Percentiles rank a stretch among this genome's conserved stretches.
These are phyloP conservation scores for Chaetomidium leptoderma DNA, from an alignment of 495 filamentous ascomycete genomes.

Conservation along the genomic window DNA sequence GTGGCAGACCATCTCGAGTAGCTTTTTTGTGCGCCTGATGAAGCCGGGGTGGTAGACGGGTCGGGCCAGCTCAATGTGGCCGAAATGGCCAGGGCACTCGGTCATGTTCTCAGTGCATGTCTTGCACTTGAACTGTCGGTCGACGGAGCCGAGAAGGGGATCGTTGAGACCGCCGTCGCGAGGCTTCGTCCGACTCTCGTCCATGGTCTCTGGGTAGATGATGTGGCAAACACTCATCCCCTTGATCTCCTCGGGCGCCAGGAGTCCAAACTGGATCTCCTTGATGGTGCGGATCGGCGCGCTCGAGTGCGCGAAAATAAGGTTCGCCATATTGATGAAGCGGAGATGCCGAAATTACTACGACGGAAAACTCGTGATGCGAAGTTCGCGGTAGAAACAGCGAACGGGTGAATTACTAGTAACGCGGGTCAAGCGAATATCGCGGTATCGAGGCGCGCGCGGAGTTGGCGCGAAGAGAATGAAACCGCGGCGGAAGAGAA, in stretches of 20 bases:
- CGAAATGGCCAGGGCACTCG: slow-evolving; percentile 95
- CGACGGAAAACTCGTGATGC: neutral
- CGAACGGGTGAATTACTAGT: slow-evolving; percentile 8
- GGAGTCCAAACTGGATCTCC: slow-evolving; percentile 97
- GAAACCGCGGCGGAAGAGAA: slow-evolving; percentile 11
- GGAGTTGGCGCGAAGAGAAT: slow-evolving; percentile 10
- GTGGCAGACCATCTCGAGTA: slow-evolving; percentile 95
- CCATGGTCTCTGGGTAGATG: slow-evolving; percentile 96
- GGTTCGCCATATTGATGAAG: slow-evolving; percentile 69
- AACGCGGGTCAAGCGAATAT: slow-evolving; percentile 12
- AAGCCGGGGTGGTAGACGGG: slow-evolving; percentile 96
- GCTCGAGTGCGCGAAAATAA: slow-evolving; percentile 85
- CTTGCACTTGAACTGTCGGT: slow-evolving; percentile 86
- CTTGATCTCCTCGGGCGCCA: slow-evolving; percentile 97
- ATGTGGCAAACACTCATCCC: slow-evolving; percentile 92
- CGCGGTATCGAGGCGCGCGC: slow-evolving; percentile 23
- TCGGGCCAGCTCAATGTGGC: slow-evolving; percentile 91
- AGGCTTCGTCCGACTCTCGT: slow-evolving; percentile 82
- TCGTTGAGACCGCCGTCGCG: slow-evolving; percentile 89
- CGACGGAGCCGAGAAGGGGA: slow-evolving; percentile 88
- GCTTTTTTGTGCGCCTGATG: slow-evolving; percentile 95
- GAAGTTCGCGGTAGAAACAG: slow-evolving; percentile 6
- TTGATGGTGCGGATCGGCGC: slow-evolving; percentile 92
- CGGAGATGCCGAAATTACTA: neutral
- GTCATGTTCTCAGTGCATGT: slow-evolving; percentile 93